Base-by-base conservation (phyloP, 1,284 basidiomycete species). In the Thelephora terrestris region DNA sequence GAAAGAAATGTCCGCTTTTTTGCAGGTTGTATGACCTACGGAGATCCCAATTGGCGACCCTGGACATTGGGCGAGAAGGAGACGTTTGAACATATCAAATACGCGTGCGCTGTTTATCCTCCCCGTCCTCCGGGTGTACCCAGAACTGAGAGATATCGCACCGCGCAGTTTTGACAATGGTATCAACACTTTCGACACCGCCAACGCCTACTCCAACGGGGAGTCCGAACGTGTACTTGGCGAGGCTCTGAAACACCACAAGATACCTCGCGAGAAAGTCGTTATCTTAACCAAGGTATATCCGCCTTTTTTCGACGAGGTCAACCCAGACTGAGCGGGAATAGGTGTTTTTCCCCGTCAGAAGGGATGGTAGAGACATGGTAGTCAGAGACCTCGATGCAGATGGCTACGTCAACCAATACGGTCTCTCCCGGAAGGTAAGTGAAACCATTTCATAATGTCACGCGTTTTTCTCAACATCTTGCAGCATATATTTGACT, bases 241-340 rank as follows among this genome's bases (percentile, higher is more conserved):
- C 14, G 75, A 78, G 49, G 79, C 78, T 3, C 72, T 82, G 57
- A 75, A 75, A 55, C 57, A 74, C 53, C 67, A 72, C 52, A 63
- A 74, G 24, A 66, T 81, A 24, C 75, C 76, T 4, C 69, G 80
- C 17, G 73, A 76, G 21, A 71, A 75, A 55, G 65, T 79, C 18
- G 75, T 81, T 17, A 66, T 79, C 46, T 62, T 79, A 61, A 78
- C 77, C 35, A 79, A 79, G 66, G 69, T 71, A 37, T 51, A 54
- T 34, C 9, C 20, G n/a, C 6, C 38, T 39, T 9, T 27, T 34
- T 14, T 48, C 16, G 24, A 29, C 29, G 36, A 42, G 23, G 17
- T 50, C 2, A 20, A 24, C n/a, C 14, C 35, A n/a, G n/a, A n/a
- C n/a, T n/a, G n/a, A n/a, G n/a, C n/a, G n/a, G n/a, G n/a, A n/a